Percentiles rank a stretch among this genome's conserved stretches.
phyloP scores from a whole-genome alignment of 495 filamentous ascomycete genomes.

The Aspergillus conjunctus region DNA sequence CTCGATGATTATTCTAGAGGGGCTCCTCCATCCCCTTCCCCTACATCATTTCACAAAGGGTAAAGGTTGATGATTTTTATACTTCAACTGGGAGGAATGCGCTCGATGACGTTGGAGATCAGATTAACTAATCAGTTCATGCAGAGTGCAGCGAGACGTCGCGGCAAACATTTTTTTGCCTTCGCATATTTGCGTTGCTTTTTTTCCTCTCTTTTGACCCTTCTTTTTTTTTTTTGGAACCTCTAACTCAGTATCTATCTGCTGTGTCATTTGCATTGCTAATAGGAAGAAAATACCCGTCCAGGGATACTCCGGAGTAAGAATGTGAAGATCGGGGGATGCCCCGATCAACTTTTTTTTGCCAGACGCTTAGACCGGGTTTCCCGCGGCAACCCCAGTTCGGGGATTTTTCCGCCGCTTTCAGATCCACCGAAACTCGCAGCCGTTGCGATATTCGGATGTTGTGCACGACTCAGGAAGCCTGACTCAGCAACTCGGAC shows the following conservation, averaged over 20 bases:
- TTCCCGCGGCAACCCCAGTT: constrained; percentile 22
- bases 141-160: constrained; percentile 10
- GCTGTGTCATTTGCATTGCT: constrained; percentile 5
- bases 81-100: constrained; percentile 9
- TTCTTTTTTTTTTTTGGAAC: neutral
- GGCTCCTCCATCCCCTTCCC: neutral
- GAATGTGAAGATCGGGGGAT: neutral
- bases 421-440: constrained; percentile 18
- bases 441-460: constrained; percentile 18
- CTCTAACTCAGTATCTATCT: too few species aligned
- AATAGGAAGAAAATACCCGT: neutral
- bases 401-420: constrained; percentile 14
- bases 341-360: neutral
- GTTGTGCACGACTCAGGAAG: neutral
- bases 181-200: neutral
- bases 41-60: too few species aligned
- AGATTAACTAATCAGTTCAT: constrained; percentile 12
- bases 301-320: too few species aligned
- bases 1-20: neutral
- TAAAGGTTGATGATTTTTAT: neutral
- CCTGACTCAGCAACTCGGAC: neutral
- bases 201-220: neutral
- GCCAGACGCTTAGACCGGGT: neutral
- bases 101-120: constrained; percentile 15
- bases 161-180: constrained; percentile 2